These are phyloP conservation scores for Vitis cinerea DNA, from an alignment of 164 flowering plant genomes.

Conservation along the genomic window DNA sequence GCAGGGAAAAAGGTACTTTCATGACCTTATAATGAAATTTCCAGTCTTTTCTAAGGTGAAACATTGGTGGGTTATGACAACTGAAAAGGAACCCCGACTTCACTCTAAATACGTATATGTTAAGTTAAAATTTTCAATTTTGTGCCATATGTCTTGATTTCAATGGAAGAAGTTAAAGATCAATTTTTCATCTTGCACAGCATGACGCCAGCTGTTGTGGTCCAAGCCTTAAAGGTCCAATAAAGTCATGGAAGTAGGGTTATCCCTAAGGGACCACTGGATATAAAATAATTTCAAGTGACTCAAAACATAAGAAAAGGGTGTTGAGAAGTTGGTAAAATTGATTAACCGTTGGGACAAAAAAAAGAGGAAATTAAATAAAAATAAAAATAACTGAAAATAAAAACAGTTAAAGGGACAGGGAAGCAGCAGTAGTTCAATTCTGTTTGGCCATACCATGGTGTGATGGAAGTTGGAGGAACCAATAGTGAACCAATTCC, in stretches of 20 bases:
- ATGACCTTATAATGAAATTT: too few relatives aligned
- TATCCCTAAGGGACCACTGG: slow-evolving; percentile 13
- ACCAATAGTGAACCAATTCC: neutral
- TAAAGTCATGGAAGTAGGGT: slow-evolving; percentile 2
- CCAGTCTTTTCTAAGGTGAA: too few relatives aligned
- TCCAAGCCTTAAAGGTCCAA: slow-evolving; percentile 1
- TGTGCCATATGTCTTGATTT: neutral
- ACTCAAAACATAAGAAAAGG: neutral
- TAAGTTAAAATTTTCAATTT: too few relatives aligned
- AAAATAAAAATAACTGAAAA: too few relatives aligned
- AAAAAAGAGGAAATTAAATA: too few relatives aligned
- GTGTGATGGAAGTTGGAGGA: neutral
- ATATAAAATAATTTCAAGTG: slow-evolving; percentile 3
- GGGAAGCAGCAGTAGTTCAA: too few relatives aligned
- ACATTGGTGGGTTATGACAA: neutral
- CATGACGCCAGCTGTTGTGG: slow-evolving; percentile 14
- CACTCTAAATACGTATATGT: too few relatives aligned
- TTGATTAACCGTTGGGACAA: too few relatives aligned
- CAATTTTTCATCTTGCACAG: neutral
- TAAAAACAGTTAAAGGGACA: too few relatives aligned
- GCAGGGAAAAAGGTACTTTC: neutral
- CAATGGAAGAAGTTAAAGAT: neutral
- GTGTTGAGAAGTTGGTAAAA: too few relatives aligned
- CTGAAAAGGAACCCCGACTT: too few relatives aligned
- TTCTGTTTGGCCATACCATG: neutral